Base-by-base conservation (phyloP, 768 basidiomycete genomes). In the Naganishia kalamii region DNA sequence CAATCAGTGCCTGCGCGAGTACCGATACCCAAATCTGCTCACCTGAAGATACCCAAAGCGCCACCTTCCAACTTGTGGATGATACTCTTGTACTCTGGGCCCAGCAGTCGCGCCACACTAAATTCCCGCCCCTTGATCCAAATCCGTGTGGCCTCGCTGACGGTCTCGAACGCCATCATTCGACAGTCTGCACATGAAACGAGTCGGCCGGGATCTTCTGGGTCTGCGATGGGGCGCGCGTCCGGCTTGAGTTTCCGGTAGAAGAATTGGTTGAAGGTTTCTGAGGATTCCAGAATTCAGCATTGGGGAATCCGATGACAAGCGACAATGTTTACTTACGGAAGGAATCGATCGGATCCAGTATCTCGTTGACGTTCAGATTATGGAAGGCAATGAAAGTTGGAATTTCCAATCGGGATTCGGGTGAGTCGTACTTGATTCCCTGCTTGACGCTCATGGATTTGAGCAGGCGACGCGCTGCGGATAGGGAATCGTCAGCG, bases 81-180 rank as follows among this genome's bases (percentile, higher is more conserved):
- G 52, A 89, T 84, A 23, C 82, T 80, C 68, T 84, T 84, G 77
- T 92, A 91, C 12, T 78, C 80, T 3, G 89, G 87, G 0, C 93
- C 93, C 0, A 98, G 83, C 35, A 99, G 81, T 1, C 86, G 83
- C 5, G 79, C 82, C 3, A 97, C 82, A 1, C 86, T 87, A 74
- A 99, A 98, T 70, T 96, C 92, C 46, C 92, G 86, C 3, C 94
- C 94, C 74, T 98, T 97, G 80, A 98, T 94, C 94, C 94, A 99
- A 0, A 99, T 80, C 25, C 83, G 81, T 1, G 92, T 96, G 0
- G 94, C 94, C 63, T 90, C 89, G 51, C 79, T 80, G 8, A 96
- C 87, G 0, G 85, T 87, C 76, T 89, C 87, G 77, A 98, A 99
- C 0, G 87, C 85, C 87, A 97, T 92, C 66, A 96, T 83, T n/a